Percentiles rank a stretch among this genome's conserved stretches.
Evolutionary conservation across 345 rosid genomes (phyloP).

Genomic region (Hypericum androsaemum): DNA sequence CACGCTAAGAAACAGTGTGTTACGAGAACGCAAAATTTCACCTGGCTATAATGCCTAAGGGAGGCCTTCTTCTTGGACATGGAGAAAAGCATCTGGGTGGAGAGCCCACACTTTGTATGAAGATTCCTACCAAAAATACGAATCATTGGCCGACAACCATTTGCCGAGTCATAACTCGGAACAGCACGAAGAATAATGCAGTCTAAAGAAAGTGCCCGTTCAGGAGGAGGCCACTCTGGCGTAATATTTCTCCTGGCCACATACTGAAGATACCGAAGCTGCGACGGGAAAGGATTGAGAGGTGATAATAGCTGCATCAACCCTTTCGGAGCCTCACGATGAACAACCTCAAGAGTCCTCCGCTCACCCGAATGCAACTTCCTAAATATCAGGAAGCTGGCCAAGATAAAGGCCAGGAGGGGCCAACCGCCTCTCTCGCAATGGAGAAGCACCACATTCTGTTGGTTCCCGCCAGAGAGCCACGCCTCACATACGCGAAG

Average conservation of each 20-base stretch:
- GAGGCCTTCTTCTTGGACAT: slow-evolving; percentile 59
- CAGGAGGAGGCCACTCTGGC: slow-evolving; percentile 99
- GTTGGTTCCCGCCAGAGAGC: slow-evolving; percentile 66
- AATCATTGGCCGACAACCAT: slow-evolving; percentile 85
- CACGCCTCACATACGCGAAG: slow-evolving; percentile 81
- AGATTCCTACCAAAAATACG: slow-evolving; percentile 87
- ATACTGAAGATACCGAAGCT: slow-evolving; percentile 92
- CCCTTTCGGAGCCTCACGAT: slow-evolving; percentile 94
- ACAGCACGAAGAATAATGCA: slow-evolving; percentile 78
- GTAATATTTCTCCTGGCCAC: slow-evolving; percentile 76
- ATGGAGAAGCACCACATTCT: slow-evolving; percentile 73
- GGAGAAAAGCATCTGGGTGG: slow-evolving; percentile 84
- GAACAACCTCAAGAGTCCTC: slow-evolving; percentile 80
- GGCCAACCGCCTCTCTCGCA: slow-evolving; percentile 99
- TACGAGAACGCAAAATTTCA: slow-evolving; percentile 17
- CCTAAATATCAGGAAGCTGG: slow-evolving; percentile 76
- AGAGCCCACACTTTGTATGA: slow-evolving; percentile 47
- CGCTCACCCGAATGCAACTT: slow-evolving; percentile 73
- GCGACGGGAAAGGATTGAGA: slow-evolving; percentile 90
- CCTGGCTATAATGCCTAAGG: slow-evolving; percentile 80
- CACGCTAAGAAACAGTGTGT: neutral
- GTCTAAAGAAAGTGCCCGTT: slow-evolving; percentile 83
- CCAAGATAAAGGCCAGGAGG: slow-evolving; percentile 67
- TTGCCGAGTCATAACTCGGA: slow-evolving; percentile 82
- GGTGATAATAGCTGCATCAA: slow-evolving; percentile 85